Evolutionary conservation across 768 basidiomycete species (phyloP).

Genomic region (Mycena polygramma): DNA sequence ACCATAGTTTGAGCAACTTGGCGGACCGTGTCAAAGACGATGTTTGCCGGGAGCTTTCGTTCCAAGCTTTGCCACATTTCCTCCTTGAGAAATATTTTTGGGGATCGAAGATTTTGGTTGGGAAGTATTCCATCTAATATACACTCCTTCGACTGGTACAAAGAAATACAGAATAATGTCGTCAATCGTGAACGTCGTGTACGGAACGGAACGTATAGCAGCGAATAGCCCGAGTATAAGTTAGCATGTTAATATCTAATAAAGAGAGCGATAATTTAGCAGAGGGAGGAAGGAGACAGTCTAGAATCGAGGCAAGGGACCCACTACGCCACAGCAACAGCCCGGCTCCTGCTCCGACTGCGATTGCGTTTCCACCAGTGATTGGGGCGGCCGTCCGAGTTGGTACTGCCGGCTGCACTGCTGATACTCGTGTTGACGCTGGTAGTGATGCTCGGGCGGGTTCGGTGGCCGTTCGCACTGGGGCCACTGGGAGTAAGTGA

Average conservation of each 20-base stretch:
- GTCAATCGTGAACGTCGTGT: not conserved
- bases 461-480: constrained; percentile 14
- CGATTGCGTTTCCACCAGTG: constrained; percentile 37
- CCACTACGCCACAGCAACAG: constrained; percentile 29
- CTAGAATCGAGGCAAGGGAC: not conserved
- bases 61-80: not conserved
- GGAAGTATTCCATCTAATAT: not conserved
- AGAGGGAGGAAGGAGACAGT: not conserved
- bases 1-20: constrained; percentile 8
- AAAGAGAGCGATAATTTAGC: not conserved
- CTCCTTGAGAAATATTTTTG: not conserved
- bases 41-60: constrained; percentile 2
- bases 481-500: constrained; percentile 23
- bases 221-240: constrained; percentile 15
- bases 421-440: constrained; percentile 18
- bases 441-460: constrained; percentile 13
- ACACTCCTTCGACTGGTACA: constrained; percentile 1
- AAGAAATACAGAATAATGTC: constrained; percentile 14
- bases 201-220: not conserved
- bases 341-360: constrained; percentile 23
- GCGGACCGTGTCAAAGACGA: not conserved
- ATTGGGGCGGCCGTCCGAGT: not conserved
- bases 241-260: not conserved
- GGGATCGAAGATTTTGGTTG: not conserved
- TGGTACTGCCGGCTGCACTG: constrained; percentile 10